Evolutionary conservation across 345 rosid species (phyloP).

Genomic region (Lagerstroemia speciosa): DNA sequence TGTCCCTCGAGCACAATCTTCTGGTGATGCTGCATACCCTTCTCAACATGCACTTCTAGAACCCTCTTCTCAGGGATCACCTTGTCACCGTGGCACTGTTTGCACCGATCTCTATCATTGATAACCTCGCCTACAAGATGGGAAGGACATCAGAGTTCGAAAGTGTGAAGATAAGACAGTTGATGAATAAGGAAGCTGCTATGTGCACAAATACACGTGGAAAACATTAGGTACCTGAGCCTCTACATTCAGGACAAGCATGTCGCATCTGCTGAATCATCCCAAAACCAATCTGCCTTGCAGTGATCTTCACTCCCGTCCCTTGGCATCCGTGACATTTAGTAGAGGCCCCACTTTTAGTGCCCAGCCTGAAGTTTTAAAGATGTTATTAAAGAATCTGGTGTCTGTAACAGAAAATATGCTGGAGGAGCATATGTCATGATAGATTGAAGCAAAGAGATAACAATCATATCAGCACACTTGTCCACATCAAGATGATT

Average conservation of each 20-base stretch:
- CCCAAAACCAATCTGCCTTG: conserved; percentile 32
- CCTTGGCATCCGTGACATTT: conserved; percentile 51
- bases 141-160: background rate
- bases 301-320: conserved; percentile 46
- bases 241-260: conserved; percentile 47
- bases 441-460: background rate
- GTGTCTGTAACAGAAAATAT: background rate
- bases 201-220: background rate
- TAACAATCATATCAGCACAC: background rate
- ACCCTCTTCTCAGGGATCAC: conserved; percentile 47
- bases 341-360: conserved; percentile 41
- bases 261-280: conserved; percentile 62
- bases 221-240: conserved; percentile 13
- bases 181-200: background rate
- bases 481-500: background rate
- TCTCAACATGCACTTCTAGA: conserved; percentile 47
- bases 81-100: conserved; percentile 40
- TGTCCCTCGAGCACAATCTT: conserved; percentile 43
- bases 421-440: background rate
- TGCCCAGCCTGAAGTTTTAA: conserved; percentile 37
- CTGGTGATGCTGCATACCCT: conserved; percentile 49
- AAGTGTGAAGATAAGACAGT: background rate
- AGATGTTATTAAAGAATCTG: background rate
- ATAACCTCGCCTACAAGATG: conserved; percentile 36
- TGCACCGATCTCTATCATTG: conserved; percentile 47